Evolutionary conservation across 2,329 filamentous ascomycete genomes (phyloP).

Genomic region (Zymoseptoria pseudotritici): DNA sequence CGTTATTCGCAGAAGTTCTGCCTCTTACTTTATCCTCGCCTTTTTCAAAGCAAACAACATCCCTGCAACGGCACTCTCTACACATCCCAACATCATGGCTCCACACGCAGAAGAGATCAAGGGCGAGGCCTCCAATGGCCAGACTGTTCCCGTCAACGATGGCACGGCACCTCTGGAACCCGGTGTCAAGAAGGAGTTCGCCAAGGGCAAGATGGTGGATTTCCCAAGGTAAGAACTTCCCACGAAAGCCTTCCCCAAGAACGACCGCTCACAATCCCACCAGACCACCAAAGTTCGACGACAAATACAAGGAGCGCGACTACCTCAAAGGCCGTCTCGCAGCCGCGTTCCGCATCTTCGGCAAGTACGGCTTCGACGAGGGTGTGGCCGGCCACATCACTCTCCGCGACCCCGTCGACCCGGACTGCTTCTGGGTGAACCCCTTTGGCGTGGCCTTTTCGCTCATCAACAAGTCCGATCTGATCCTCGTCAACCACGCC

Average conservation of each 20-base stretch:
- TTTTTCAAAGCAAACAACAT: neutral
- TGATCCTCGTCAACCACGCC: constrained; percentile 39
- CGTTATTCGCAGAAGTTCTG: neutral
- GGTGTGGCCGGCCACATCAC: constrained; percentile 39
- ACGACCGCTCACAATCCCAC: neutral
- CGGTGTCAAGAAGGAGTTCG: constrained; percentile 27
- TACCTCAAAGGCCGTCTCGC: constrained; percentile 40
- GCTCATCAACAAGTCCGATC: constrained; percentile 38
- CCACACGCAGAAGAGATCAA: constrained; percentile 25
- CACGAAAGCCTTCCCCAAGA: neutral
- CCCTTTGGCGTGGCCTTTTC: constrained; percentile 38
- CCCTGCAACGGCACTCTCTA: neutral
- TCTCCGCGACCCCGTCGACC: constrained; percentile 31
- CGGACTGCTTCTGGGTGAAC: constrained; percentile 30
- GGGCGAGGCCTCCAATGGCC: constrained; percentile 20
- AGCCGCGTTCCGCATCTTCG: constrained; percentile 39
- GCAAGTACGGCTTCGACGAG: constrained; percentile 34
- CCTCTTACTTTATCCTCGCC: neutral
- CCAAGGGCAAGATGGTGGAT: constrained; percentile 23
- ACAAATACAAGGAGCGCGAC: constrained; percentile 33
- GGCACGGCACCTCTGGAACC: constrained; percentile 27
- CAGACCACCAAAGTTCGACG: constrained; percentile 29
- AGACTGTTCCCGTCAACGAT: constrained; percentile 22
- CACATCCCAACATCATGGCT: constrained; percentile 19
- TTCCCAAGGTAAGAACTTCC: constrained; percentile 21